These are phyloP conservation scores for Hypoxylon fuscum DNA, from an alignment of 495 filamentous ascomycete genomes.

Conservation along the genomic window DNA sequence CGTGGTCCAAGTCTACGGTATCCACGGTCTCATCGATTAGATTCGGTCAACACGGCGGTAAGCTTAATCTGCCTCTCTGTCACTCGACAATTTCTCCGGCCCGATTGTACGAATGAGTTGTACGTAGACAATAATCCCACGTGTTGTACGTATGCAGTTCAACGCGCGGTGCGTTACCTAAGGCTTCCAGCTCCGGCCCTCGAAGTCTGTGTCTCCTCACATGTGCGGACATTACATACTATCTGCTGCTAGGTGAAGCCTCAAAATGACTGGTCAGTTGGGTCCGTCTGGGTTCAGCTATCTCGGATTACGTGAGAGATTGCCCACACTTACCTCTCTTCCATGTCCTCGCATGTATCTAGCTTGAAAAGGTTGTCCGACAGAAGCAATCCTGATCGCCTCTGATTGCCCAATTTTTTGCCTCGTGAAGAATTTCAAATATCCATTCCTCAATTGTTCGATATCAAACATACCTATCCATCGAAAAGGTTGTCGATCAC, in stretches of 20 bases:
- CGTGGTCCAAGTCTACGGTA: slow-evolving; percentile 11
- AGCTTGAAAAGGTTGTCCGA: background rate
- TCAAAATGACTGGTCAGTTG: slow-evolving; percentile 30
- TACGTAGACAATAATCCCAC: slow-evolving; percentile 35
- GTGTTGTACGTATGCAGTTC: slow-evolving; percentile 36
- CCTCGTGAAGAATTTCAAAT: background rate
- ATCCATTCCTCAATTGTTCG: background rate
- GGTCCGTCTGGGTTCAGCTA: slow-evolving; percentile 16
- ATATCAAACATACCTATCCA: background rate
- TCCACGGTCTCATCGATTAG: slow-evolving; percentile 24
- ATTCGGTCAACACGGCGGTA: slow-evolving; percentile 36
- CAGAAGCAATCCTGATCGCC: slow-evolving; percentile 9
- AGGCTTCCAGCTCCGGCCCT: slow-evolving; percentile 11
- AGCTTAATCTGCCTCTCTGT: slow-evolving; percentile 37
- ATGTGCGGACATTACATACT: background rate
- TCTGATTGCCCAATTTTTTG: background rate
- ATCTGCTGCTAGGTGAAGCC: slow-evolving; percentile 10
- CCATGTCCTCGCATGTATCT: background rate
- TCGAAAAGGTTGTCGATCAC: slow-evolving; percentile 21
- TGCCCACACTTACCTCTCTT: background rate
- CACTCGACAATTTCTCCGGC: slow-evolving; percentile 35
- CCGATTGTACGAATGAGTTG: slow-evolving; percentile 39
- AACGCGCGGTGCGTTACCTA: slow-evolving; percentile 34
- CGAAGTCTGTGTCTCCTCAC: background rate
- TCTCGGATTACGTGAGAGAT: slow-evolving; percentile 35